Percentiles rank a stretch among this genome's conserved stretches.
Evolutionary conservation across 2,329 filamentous ascomycete species (phyloP).

Genomic region (Cryphonectria japonica): DNA sequence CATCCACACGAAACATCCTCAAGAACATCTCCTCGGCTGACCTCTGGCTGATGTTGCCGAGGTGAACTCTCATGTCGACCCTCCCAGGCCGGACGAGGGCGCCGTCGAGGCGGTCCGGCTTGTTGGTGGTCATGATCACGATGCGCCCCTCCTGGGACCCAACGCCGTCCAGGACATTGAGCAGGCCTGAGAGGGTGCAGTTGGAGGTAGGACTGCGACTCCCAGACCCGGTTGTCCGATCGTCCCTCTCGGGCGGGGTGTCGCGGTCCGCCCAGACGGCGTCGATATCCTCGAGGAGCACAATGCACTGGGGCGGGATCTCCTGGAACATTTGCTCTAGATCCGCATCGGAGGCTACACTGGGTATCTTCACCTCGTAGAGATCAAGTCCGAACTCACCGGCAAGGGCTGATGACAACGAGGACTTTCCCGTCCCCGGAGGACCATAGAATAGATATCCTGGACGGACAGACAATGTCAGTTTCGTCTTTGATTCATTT

Average conservation of each 20-base stretch:
- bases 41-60: slow-evolving; percentile 46
- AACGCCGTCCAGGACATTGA: slow-evolving; percentile 72
- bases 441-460: slow-evolving; percentile 70
- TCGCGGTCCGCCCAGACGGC: slow-evolving; percentile 37
- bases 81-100: slow-evolving; percentile 66
- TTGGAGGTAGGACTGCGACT: slow-evolving; percentile 27
- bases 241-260: slow-evolving; percentile 18
- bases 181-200: slow-evolving; percentile 60
- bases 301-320: slow-evolving; percentile 56
- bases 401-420: slow-evolving; percentile 55
- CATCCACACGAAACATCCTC: slow-evolving; percentile 40
- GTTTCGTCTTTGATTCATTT: too few species aligned
- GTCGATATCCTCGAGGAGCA: slow-evolving; percentile 60
- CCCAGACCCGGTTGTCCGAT: slow-evolving; percentile 21
- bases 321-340: slow-evolving; percentile 56
- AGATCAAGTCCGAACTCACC: slow-evolving; percentile 56
- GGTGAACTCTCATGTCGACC: slow-evolving; percentile 63
- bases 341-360: slow-evolving; percentile 53
- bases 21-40: slow-evolving; percentile 43
- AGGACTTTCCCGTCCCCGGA: slow-evolving; percentile 64
- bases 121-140: slow-evolving; percentile 74
- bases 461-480: neutral
- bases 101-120: slow-evolving; percentile 62
- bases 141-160: slow-evolving; percentile 69
- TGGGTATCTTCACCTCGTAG: slow-evolving; percentile 54